These are phyloP conservation scores for Aristolochia contorta DNA, from an alignment of 164 flowering plant species.

Conservation along the genomic window DNA sequence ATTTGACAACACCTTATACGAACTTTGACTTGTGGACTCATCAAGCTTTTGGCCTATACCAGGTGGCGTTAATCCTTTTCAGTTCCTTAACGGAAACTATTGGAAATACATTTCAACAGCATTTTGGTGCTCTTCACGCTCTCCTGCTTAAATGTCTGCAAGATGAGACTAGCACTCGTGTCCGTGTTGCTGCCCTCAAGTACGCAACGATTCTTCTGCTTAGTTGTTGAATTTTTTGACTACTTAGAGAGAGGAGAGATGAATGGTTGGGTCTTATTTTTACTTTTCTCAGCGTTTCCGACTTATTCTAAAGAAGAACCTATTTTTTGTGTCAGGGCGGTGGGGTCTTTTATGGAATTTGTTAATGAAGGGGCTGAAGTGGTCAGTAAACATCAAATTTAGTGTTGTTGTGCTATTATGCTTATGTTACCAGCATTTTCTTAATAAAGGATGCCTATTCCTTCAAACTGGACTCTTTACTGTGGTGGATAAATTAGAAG, in stretches of 20 bases:
- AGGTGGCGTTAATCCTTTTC: constrained; percentile 94
- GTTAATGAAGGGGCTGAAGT: constrained; percentile 74
- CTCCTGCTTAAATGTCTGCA: constrained; percentile 83
- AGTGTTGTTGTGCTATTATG: neutral
- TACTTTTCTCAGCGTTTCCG: neutral
- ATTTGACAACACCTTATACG: too few species aligned
- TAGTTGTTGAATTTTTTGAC: neutral
- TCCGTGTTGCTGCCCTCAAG: constrained; percentile 97
- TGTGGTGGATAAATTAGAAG: too few species aligned
- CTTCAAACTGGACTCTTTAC: too few species aligned
- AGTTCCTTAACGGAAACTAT: constrained; percentile 95
- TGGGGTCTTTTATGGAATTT: constrained; percentile 91
- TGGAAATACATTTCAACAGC: constrained; percentile 70
- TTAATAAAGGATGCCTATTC: too few species aligned
- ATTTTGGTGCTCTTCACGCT: constrained; percentile 67
- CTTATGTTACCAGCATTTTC: too few species aligned
- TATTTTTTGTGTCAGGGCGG: constrained; percentile 53
- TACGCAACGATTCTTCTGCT: constrained; percentile 16
- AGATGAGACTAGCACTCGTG: constrained; percentile 86
- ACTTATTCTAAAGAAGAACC: neutral
- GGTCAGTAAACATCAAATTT: constrained; percentile 36
- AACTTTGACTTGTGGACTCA: too few species aligned
- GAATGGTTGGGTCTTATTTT: neutral
- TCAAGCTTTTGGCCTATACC: constrained; percentile 1
- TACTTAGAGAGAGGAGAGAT: neutral